Evolutionary conservation across 495 filamentous ascomycete genomes (phyloP).

Genomic region (Neurospora sp.): DNA sequence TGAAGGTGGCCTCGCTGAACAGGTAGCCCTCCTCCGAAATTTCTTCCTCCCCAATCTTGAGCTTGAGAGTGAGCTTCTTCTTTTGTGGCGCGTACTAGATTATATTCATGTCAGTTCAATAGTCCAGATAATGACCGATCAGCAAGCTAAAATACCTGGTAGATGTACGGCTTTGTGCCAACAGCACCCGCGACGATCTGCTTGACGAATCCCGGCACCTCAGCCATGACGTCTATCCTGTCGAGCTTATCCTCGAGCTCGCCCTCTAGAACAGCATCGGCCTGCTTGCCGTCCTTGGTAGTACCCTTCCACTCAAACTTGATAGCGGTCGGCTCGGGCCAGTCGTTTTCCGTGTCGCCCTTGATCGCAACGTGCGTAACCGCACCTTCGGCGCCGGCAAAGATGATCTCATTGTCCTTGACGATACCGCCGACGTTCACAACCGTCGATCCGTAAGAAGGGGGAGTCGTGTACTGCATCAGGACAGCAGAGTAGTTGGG

Average conservation of each 20-base stretch:
- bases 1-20: slow-evolving; percentile 87
- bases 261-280: slow-evolving; percentile 60
- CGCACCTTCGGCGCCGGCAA: slow-evolving; percentile 51
- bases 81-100: slow-evolving; percentile 52
- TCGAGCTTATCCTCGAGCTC: slow-evolving; percentile 62
- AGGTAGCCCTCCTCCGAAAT: slow-evolving; percentile 63
- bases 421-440: slow-evolving; percentile 78
- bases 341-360: slow-evolving; percentile 68
- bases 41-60: slow-evolving; percentile 74
- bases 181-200: slow-evolving; percentile 74
- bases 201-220: slow-evolving; percentile 93
- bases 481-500: slow-evolving; percentile 76
- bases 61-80: slow-evolving; percentile 53
- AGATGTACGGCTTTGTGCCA: slow-evolving; percentile 94
- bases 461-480: slow-evolving; percentile 96
- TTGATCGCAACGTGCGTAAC: slow-evolving; percentile 58
- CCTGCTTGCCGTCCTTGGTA: slow-evolving; percentile 62
- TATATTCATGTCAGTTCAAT: background rate
- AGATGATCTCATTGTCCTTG: slow-evolving; percentile 71
- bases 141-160: slow-evolving; percentile 53
- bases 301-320: slow-evolving; percentile 73
- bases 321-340: slow-evolving; percentile 73
- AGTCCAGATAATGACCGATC: background rate
- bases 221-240: slow-evolving; percentile 89
- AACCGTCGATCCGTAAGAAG: slow-evolving; percentile 80